phyloP scores from a whole-genome alignment of 2,329 filamentous ascomycete species.

The Bipolaris gigantea region DNA sequence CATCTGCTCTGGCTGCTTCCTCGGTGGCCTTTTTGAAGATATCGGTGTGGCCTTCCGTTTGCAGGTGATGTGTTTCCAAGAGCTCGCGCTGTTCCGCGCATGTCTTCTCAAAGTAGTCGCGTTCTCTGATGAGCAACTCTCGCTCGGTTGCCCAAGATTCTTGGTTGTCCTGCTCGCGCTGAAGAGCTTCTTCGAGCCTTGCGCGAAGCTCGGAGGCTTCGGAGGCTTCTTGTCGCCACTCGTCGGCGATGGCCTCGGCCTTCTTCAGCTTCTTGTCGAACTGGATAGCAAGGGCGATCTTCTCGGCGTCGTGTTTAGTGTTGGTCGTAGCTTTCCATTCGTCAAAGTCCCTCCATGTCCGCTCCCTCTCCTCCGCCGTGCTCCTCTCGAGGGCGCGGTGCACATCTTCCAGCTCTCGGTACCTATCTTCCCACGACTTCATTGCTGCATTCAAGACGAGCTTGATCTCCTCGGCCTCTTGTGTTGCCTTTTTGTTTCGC shows the following conservation, averaged over 20 bases:
- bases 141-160: slow-evolving; percentile 53
- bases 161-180: slow-evolving; percentile 51
- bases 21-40: slow-evolving; percentile 41
- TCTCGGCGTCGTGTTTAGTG: slow-evolving; percentile 44
- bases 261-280: slow-evolving; percentile 51
- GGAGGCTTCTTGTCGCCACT: slow-evolving; percentile 50
- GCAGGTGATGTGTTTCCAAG: slow-evolving; percentile 32
- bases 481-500: slow-evolving; percentile 49
- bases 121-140: slow-evolving; percentile 48
- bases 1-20: slow-evolving; percentile 33
- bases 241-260: slow-evolving; percentile 52
- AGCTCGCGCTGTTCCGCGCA: slow-evolving; percentile 52
- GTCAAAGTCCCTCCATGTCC: slow-evolving; percentile 45
- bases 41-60: slow-evolving; percentile 35
- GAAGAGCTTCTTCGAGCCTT: slow-evolving; percentile 50
- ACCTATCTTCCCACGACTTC: slow-evolving; percentile 47
- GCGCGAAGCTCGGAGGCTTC: slow-evolving; percentile 39
- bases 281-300: slow-evolving; percentile 45
- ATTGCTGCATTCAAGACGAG: slow-evolving; percentile 38
- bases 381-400: slow-evolving; percentile 45
- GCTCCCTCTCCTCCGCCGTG: slow-evolving; percentile 41
- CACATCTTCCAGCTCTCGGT: slow-evolving; percentile 49
- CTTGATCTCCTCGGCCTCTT: slow-evolving; percentile 39
- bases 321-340: slow-evolving; percentile 47
- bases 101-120: slow-evolving; percentile 54